Conservation (phyloP, 768 basidiomycete species). For the Boletus rex-veris region DNA sequence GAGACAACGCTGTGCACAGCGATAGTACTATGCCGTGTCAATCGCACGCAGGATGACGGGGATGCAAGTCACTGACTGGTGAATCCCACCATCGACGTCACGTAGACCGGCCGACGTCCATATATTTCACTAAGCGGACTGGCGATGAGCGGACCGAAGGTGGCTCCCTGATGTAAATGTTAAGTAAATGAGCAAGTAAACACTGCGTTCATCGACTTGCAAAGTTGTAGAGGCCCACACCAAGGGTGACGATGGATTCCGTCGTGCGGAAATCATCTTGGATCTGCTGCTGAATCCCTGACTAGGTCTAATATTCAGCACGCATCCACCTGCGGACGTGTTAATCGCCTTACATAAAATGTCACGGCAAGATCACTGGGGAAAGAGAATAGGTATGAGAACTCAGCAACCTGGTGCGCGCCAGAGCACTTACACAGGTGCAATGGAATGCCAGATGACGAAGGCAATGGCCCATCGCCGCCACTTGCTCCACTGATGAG, state of each 20-base stretch:
- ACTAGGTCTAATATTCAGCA: constrained; percentile 15
- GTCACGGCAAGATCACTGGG: constrained; percentile 26
- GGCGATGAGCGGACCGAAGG: constrained; percentile 25
- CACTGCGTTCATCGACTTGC: constrained; percentile 6
- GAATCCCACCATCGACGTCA: constrained; percentile 20
- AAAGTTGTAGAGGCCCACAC: constrained; percentile 27
- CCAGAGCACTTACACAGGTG: constrained; percentile 24
- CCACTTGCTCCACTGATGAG: constrained; percentile 28
- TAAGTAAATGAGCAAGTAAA: background rate
- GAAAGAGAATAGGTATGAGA: background rate
- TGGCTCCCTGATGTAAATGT: constrained; percentile 15
- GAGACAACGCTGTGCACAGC: constrained; percentile 22
- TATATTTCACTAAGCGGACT: constrained; percentile 26
- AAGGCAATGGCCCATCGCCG: constrained; percentile 27
- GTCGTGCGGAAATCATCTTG: constrained; percentile 21
- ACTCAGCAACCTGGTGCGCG: background rate
- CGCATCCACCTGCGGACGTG: background rate
- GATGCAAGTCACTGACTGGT: constrained; percentile 12
- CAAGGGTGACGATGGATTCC: constrained; percentile 22
- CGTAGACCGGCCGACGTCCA: constrained; percentile 24
- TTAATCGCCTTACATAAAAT: constrained; percentile 22
- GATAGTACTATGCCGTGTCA: constrained; percentile 22
- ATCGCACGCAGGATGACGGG: background rate
- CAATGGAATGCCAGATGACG: constrained; percentile 29
- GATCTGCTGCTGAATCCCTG: constrained; percentile 29